Percentiles rank a stretch among this genome's conserved stretches.
These are phyloP conservation scores for Citrullus mucosospermus DNA, from an alignment of 306 rosid species.

Conservation along the genomic window DNA sequence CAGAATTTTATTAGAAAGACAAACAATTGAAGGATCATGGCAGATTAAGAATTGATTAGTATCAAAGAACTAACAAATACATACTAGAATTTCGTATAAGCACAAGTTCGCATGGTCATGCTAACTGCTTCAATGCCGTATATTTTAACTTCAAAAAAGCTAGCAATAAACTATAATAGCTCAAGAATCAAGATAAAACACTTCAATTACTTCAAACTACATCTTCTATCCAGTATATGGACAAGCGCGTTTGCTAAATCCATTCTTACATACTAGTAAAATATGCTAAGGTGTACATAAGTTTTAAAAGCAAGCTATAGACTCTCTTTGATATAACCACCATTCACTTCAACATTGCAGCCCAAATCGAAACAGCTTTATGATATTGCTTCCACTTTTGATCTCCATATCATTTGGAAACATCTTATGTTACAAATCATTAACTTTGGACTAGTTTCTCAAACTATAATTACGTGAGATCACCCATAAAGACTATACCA, in stretches of 20 bases:
- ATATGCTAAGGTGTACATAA: background rate
- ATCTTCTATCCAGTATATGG: too few relatives aligned
- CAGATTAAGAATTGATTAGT: background rate
- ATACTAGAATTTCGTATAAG: background rate
- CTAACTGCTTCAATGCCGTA: background rate
- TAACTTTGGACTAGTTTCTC: background rate
- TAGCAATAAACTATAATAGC: background rate
- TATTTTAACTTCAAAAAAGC: background rate
- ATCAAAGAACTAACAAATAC: background rate
- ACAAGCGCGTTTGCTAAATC: background rate
- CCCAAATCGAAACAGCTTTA: background rate
- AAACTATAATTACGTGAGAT: background rate
- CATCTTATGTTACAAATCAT: background rate
- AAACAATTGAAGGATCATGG: background rate
- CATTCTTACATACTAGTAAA: background rate
- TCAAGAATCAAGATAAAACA: background rate
- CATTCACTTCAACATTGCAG: background rate
- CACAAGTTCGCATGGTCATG: background rate
- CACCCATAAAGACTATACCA: background rate
- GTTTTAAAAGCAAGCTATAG: background rate
- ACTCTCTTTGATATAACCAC: background rate
- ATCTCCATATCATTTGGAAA: background rate
- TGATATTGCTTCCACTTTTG: background rate
- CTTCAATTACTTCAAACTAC: background rate
- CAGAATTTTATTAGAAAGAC: background rate